Base-by-base conservation (phyloP, 345 rosid genomes). In the Draba incana region DNA sequence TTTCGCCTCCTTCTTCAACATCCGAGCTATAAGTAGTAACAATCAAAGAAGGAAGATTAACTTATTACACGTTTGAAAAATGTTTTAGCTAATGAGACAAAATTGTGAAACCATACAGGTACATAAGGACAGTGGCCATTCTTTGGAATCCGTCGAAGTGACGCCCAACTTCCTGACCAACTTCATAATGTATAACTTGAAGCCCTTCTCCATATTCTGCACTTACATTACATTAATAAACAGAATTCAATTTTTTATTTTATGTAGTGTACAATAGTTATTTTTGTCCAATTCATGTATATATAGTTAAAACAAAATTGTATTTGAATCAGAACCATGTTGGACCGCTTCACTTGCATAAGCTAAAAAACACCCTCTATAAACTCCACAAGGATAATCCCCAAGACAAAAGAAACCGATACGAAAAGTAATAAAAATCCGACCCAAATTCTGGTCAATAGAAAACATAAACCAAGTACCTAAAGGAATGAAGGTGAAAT, bases 1-100 rank as follows among this genome's bases (percentile, higher is more conserved):
- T 90, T 81, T 90, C 97, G 1, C 98, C 97, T 28, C 98, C 98
- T 86, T 93, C 95, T 57, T 90, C 97, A 67, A 90, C 96, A 15
- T 93, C 98, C 42, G 97, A 85, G 72, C 94, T 62, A 28, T 28
- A 62, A 24, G 24, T 52, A 65, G 33, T 69, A 60, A 20, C 48
- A 31, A 57, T 62, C 27, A 80, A 71, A 31, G 57, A 44, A 52
- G 33, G 54, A 60, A 27, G 49, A 68, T 31, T 58, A 43, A 4
- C 15, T 31, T 31, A 35, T 24, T 45, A 7, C 8, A 5, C 23
- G 20, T 38, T 15, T 16, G 23, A 60, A 20, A 20, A 23, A 35
- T 35, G 8, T 6, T 3, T 6, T 16, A 6, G 8, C 15, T 39
- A 10, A 42, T 51, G 39, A 49, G 43, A 42, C 44, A 53, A 9